Evolutionary conservation across 2,329 filamentous ascomycete species (phyloP).

Genomic region (Ophiostoma triangulosporum): DNA sequence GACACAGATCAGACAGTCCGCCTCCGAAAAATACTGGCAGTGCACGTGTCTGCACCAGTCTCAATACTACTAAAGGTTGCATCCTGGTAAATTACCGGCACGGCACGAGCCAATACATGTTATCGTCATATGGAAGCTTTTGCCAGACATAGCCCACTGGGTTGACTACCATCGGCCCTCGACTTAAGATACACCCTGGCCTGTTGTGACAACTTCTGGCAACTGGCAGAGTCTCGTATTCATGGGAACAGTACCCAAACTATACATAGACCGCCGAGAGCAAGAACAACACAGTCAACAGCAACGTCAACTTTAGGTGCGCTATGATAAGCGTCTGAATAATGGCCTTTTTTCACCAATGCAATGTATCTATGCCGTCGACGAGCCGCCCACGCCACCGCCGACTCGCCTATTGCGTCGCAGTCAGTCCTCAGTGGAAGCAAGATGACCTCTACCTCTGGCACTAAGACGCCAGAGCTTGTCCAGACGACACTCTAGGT

Average conservation of each 20-base stretch:
- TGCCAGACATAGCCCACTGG: not conserved
- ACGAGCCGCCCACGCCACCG: slow-evolving; percentile 12
- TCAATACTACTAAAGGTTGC: not conserved
- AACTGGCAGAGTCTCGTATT: too few species aligned
- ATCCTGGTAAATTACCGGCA: not conserved
- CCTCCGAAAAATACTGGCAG: not conserved
- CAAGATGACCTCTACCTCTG: slow-evolving; percentile 11
- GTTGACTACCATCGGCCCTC: not conserved
- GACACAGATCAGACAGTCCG: too few species aligned
- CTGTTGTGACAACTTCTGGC: not conserved
- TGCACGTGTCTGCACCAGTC: not conserved
- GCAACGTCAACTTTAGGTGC: not conserved
- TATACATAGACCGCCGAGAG: not conserved
- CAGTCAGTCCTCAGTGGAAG: not conserved
- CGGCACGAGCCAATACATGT: not conserved
- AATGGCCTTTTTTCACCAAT: too few species aligned
- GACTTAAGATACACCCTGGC: too few species aligned
- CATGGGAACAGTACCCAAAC: not conserved
- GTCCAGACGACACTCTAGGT: slow-evolving; percentile 23
- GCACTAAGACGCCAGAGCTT: slow-evolving; percentile 18
- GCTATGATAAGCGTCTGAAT: too few species aligned
- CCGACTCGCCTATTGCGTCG: slow-evolving; percentile 7
- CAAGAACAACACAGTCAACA: not conserved
- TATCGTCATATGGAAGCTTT: not conserved
- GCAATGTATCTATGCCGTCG: not conserved